These are phyloP conservation scores for Periconia digitata DNA, from an alignment of 2,329 filamentous ascomycete species.

Conservation along the genomic window DNA sequence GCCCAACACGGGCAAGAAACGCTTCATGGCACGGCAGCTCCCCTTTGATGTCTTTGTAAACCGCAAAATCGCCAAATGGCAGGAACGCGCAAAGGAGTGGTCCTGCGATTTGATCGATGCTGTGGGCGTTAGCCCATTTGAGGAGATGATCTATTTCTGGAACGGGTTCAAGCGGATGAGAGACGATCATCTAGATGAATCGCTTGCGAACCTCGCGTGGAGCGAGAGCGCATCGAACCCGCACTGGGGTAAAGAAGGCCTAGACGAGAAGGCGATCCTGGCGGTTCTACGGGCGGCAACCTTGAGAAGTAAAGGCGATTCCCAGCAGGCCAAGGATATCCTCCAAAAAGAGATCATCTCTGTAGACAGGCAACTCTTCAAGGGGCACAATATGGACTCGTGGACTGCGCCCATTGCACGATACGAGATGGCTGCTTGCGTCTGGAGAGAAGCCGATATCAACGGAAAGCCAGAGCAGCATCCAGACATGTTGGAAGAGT, in stretches of 20 bases:
- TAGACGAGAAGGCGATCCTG: constrained; percentile 66
- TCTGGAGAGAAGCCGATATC: constrained; percentile 67
- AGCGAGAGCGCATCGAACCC: constrained; percentile 57
- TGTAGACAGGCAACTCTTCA: constrained; percentile 58
- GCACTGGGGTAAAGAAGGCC: constrained; percentile 53
- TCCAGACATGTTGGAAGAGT: constrained; percentile 58
- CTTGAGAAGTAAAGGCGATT: constrained; percentile 63
- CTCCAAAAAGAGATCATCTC: constrained; percentile 65
- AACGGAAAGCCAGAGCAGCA: constrained; percentile 40
- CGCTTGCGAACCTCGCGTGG: constrained; percentile 66
- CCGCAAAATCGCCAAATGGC: constrained; percentile 87
- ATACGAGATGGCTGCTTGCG: constrained; percentile 82
- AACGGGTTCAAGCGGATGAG: constrained; percentile 84
- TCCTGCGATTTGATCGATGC: constrained; percentile 71
- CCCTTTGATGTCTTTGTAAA: constrained; percentile 86
- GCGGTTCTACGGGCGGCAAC: constrained; percentile 68
- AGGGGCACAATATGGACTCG: constrained; percentile 65
- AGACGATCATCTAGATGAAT: constrained; percentile 62
- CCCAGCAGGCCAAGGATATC: constrained; percentile 65
- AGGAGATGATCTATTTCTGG: constrained; percentile 96
- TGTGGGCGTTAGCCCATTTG: constrained; percentile 74
- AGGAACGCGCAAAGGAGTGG: constrained; percentile 69
- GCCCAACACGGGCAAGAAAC: constrained; percentile 77
- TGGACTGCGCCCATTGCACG: constrained; percentile 73
- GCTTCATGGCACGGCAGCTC: constrained; percentile 84